phyloP scores from a whole-genome alignment of 129 eudicot species.

The Sambucus nigra region DNA sequence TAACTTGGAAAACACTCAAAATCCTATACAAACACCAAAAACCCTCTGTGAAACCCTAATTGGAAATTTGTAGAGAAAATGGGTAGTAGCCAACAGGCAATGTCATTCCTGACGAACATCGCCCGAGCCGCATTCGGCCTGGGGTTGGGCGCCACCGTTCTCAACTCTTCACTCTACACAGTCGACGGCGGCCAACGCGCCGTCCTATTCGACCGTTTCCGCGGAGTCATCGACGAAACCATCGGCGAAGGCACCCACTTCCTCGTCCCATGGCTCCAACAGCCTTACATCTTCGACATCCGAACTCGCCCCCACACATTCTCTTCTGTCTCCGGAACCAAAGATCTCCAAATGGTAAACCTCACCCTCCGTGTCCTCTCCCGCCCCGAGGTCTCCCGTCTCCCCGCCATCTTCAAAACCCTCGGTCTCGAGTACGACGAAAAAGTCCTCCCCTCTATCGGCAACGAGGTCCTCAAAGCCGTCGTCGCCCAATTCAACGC shows the following conservation, averaged over 20 bases:
- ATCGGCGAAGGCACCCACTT: conserved; percentile 90
- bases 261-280: conserved; percentile 74
- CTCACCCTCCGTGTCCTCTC: conserved; percentile 79
- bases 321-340: conserved; percentile 73
- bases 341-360: conserved; percentile 93
- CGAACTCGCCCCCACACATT: conserved; percentile 80
- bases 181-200: conserved; percentile 96
- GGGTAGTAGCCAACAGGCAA: conserved; percentile 38
- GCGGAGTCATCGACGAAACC: conserved; percentile 63
- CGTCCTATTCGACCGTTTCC: conserved; percentile 80
- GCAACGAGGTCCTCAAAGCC: conserved; percentile 72
- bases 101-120: conserved; percentile 42
- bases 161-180: conserved; percentile 74
- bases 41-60: not conserved
- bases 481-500: conserved; percentile 95
- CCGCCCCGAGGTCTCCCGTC: conserved; percentile 54
- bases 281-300: conserved; percentile 81
- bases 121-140: conserved; percentile 78
- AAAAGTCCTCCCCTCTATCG: conserved; percentile 78
- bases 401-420: conserved; percentile 59
- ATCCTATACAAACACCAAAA: not conserved
- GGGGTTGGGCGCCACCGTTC: conserved; percentile 53
- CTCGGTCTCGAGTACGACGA: conserved; percentile 88
- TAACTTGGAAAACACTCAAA: not conserved
- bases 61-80: conserved; percentile 15